Percentiles rank a stretch among this genome's conserved stretches.
These are phyloP conservation scores for Trametes meyenii DNA, from an alignment of 768 basidiomycete species.

Conservation along the genomic window DNA sequence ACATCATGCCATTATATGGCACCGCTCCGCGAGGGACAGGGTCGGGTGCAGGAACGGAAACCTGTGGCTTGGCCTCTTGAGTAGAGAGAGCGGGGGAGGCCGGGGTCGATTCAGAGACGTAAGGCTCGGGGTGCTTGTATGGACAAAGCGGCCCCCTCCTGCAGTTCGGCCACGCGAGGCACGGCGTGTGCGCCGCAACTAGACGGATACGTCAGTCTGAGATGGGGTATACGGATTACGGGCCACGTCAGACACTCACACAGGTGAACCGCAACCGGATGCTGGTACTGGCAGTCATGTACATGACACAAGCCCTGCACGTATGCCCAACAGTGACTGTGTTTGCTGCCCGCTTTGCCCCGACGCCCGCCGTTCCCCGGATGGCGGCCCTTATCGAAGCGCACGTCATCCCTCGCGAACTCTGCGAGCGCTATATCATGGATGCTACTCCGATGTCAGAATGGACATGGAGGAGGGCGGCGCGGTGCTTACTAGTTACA, in stretches of 20 bases:
- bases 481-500: slow-evolving; percentile 45
- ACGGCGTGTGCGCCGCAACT: slow-evolving; percentile 43
- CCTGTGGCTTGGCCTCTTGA: slow-evolving; percentile 5
- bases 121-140: slow-evolving; percentile 35
- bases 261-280: slow-evolving; percentile 34
- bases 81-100: slow-evolving; percentile 11
- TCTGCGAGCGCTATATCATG: slow-evolving; percentile 36
- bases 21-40: slow-evolving; percentile 27
- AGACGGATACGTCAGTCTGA: background rate
- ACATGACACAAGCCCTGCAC: slow-evolving; percentile 39
- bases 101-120: slow-evolving; percentile 23
- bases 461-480: background rate
- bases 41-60: slow-evolving; percentile 8
- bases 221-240: background rate
- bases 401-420: slow-evolving; percentile 29
- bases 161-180: slow-evolving; percentile 38
- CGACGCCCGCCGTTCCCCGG: background rate
- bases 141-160: slow-evolving; percentile 29
- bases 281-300: slow-evolving; percentile 35
- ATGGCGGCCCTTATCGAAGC: slow-evolving; percentile 21
- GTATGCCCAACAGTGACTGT: slow-evolving; percentile 42
- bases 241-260: slow-evolving; percentile 34
- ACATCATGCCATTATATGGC: slow-evolving; percentile 30
- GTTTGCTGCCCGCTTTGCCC: slow-evolving; percentile 30
- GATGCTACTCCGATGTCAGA: slow-evolving; percentile 33